These are phyloP conservation scores for Trichoderma atroviride DNA, from an alignment of 2,329 filamentous ascomycete genomes.

Conservation along the genomic window DNA sequence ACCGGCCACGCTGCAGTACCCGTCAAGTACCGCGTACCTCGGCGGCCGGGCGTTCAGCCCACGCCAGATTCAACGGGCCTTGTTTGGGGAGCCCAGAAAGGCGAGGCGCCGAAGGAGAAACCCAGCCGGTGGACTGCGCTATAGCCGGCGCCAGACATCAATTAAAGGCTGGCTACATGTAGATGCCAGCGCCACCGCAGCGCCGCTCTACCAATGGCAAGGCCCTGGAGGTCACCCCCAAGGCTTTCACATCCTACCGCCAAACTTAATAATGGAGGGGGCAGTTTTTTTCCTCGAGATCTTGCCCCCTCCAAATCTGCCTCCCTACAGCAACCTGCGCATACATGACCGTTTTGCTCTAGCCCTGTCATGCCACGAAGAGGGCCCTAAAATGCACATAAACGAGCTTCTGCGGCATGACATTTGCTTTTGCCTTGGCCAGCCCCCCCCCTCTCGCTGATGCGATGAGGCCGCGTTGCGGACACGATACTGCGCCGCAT, in stretches of 20 bases:
- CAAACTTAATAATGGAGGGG: constrained; percentile 21
- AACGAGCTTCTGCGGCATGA: constrained; percentile 22
- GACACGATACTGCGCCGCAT: background rate
- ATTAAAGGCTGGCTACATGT: background rate
- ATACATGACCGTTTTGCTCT: background rate
- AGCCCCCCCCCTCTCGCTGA: background rate
- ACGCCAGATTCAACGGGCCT: constrained; percentile 15
- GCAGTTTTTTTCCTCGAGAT: constrained; percentile 6
- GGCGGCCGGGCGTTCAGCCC: constrained; percentile 4
- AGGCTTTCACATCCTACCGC: constrained; percentile 2
- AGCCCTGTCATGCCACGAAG: constrained; percentile 6
- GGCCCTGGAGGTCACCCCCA: background rate
- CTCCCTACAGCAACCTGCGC: constrained; percentile 1
- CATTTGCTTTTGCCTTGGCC: background rate
- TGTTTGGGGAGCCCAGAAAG: constrained; percentile 21
- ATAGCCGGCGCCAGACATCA: constrained; percentile 23
- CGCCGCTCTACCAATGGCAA: constrained; percentile 11
- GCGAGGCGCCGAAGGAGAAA: constrained; percentile 23
- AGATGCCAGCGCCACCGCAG: background rate
- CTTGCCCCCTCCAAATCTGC: constrained; percentile 20
- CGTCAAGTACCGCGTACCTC: background rate
- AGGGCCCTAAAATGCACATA: constrained; percentile 6
- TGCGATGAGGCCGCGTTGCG: background rate
- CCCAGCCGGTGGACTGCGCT: constrained; percentile 23
- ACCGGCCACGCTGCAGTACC: background rate